Evolutionary conservation across 2,329 filamentous ascomycete genomes (phyloP).

Genomic region (Aspergillus arachidicola): DNA sequence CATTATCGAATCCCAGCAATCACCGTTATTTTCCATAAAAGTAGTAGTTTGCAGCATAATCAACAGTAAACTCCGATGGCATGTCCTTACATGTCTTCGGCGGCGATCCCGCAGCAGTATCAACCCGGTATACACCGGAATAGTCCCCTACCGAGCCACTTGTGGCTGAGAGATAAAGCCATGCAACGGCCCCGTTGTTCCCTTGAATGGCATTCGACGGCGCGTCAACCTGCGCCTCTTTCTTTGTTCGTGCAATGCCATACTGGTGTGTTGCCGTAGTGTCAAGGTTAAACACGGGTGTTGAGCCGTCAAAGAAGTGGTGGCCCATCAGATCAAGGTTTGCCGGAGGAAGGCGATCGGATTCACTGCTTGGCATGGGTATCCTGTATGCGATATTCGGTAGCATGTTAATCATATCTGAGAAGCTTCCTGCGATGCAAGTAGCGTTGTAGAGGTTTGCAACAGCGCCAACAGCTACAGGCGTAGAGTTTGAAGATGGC

Average conservation of each 20-base stretch:
- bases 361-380: slow-evolving; percentile 50
- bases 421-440: slow-evolving; percentile 72
- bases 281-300: slow-evolving; percentile 80
- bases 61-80: slow-evolving; percentile 66
- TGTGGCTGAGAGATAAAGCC: slow-evolving; percentile 69
- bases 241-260: slow-evolving; percentile 64
- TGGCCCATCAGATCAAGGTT: slow-evolving; percentile 69
- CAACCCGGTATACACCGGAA: slow-evolving; percentile 78
- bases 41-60: slow-evolving; percentile 84
- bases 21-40: slow-evolving; percentile 47
- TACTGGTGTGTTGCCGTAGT: slow-evolving; percentile 49
- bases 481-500: slow-evolving; percentile 60
- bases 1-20: background rate
- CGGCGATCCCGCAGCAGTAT: slow-evolving; percentile 78
- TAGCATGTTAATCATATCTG: slow-evolving; percentile 66
- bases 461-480: slow-evolving; percentile 70
- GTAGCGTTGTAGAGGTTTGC: slow-evolving; percentile 87
- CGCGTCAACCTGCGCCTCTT: slow-evolving; percentile 63
- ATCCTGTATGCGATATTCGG: slow-evolving; percentile 71
- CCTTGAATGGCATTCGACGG: slow-evolving; percentile 64
- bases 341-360: slow-evolving; percentile 50
- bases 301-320: slow-evolving; percentile 75
- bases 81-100: slow-evolving; percentile 72
- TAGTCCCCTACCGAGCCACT: slow-evolving; percentile 63
- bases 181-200: slow-evolving; percentile 69